Evolutionary conservation across 768 basidiomycete genomes (phyloP), one percentile per base, ranked within the genome.

Genomic region (Butyriboletus loyo): DNA sequence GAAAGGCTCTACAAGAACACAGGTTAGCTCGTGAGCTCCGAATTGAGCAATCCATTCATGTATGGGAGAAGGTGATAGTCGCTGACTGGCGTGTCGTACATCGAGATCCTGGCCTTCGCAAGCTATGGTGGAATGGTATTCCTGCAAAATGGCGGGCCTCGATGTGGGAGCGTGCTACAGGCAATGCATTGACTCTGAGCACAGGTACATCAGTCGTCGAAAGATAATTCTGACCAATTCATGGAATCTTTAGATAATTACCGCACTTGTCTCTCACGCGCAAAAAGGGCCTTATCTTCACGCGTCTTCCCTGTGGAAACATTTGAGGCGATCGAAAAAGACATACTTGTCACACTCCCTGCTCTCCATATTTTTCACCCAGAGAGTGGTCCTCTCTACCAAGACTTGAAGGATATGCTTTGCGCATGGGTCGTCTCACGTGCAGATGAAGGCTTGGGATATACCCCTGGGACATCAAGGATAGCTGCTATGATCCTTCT

Each of bases 41-140:
- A 41, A 78, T 88, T 21, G 89, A 91, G 58, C 82, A 86, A 34
- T 85, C 85, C 6, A 70, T 91, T 46, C 73, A 79, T 36, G 66
- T 80, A 8, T 95, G 93, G 93, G 87, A 93, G 66, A 80, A 77
- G 50, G 78, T 83, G 14, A 86, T 96, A 51, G 61, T 88, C 19
- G 90, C 92, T 0, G 88, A 95, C 66, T 95, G 91, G 90, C 82
- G 79, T 44, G 77, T 81, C 22, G 87, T 92, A 7, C 66, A 84
- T 65, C 82, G 78, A 59, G 83, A 89, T 55, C 75, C 85, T 0
- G 69, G 69, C 10, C 71, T 93, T 47, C 80, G 86, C 30, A 82
- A 77, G 63, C 63, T 94, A 9, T 96, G 92, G 93, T 92, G 92
- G 92, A 77, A 77, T 28, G 93, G 93, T 4, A 89, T 94, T 59